Evolutionary conservation across 2,329 filamentous ascomycete genomes (phyloP).

Genomic region (Colletotrichum lindemuthianum): DNA sequence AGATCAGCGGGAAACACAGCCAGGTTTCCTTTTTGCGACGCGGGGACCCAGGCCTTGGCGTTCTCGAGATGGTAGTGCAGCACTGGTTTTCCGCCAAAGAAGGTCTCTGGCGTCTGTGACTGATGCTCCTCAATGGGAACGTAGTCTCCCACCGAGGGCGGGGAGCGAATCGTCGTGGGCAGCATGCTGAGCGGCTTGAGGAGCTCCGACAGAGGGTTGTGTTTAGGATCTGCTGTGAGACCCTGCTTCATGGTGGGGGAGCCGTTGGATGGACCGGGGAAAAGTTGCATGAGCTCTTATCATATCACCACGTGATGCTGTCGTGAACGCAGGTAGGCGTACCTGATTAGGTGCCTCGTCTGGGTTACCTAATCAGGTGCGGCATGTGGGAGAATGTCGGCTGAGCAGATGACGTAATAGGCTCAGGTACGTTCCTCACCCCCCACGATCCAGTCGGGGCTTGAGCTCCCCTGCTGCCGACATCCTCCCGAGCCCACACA

Average conservation of each 20-base stretch:
- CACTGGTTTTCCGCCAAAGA: conserved; percentile 76
- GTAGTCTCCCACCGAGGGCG: conserved; percentile 69
- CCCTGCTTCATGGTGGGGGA: conserved; percentile 28
- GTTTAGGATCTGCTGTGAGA: conserved; percentile 21
- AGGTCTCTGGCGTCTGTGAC: conserved; percentile 76
- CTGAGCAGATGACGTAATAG: neutral
- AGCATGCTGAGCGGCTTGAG: conserved; percentile 47
- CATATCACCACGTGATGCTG: conserved; percentile 38
- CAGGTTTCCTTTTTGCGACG: conserved; percentile 63
- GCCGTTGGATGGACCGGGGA: conserved; percentile 29
- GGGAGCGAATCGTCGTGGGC: conserved; percentile 64
- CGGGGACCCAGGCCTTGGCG: conserved; percentile 67
- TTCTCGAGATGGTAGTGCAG: conserved; percentile 70
- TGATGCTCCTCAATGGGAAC: conserved; percentile 75
- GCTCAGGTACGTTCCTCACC: neutral
- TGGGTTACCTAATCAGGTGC: too few species aligned
- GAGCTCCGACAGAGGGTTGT: conserved; percentile 27
- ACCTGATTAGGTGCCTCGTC: too few species aligned
- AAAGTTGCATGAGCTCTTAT: conserved; percentile 36
- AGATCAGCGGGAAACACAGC: conserved; percentile 61
- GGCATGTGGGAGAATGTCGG: too few species aligned
- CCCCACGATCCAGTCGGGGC: conserved; percentile 7
- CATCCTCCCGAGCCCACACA: neutral
- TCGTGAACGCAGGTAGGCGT: neutral
- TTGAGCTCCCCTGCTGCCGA: conserved; percentile 25